Base-by-base conservation (phyloP, 1,139 yeast genomes). In the Zygosaccharomyces sapae region DNA sequence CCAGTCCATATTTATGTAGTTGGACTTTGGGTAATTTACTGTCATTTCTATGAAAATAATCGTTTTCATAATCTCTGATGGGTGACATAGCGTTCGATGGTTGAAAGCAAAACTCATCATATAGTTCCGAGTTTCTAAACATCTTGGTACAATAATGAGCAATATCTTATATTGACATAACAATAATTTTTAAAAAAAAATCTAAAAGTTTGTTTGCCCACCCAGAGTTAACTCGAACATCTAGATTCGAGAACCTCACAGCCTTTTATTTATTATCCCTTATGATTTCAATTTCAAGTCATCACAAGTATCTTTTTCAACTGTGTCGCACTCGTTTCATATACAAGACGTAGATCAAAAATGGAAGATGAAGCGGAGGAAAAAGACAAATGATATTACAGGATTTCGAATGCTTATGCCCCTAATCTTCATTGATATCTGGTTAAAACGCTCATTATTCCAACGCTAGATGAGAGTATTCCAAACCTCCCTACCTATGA, bases 401-500 rank as follows among this genome's bases (percentile, higher is more conserved):
- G n/a, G 33, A 38, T 27, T 27, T 27, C 10, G 2, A 8, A 3
- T 9, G 8, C 9, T 4, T 27, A 9, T 12, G n/a, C 10, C 8
- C 10, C 30, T 9, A 9, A 27, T 2, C 10, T 27, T 8, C 8
- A 6, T 27, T 27, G 12, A 6, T 27, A 9, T 27, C 10, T 27
- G 8, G 9, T 8, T 27, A 9, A 3, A 9, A 3, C 30, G 10
- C 10, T 27, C 8, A 13, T 36, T 34, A 31, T 45, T 31, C 47
- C 36, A 33, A 50, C 5, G 41, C 44, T 48, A 44, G 50, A 52
- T 41, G 55, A 36, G 45, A 47, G 67, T 64, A 56, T 45, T 81
- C 89, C 81, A 88, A 77, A 0, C 86, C 89, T 1, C 98, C 98
- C 87, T 78, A 3, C 96, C 96, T 44, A 89, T 76, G 63, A 84